A percentile compares a stretch with the other conserved stretches of the same genome.
Evolutionary conservation across 2,329 filamentous ascomycete genomes (phyloP).

Genomic region (Macrophomina tecta): DNA sequence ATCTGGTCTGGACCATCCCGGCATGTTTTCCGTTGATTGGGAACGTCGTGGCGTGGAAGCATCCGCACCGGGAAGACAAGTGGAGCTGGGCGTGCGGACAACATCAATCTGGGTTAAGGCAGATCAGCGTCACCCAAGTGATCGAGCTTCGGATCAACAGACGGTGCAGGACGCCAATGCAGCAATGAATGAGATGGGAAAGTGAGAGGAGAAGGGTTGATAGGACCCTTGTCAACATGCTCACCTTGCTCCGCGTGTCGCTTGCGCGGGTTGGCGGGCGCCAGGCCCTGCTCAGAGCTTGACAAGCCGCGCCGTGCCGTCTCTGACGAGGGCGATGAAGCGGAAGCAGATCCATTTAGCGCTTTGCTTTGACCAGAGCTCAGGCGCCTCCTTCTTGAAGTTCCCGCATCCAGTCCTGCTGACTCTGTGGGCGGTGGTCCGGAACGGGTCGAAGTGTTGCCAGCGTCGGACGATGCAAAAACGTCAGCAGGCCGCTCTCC

Average conservation of each 20-base stretch:
- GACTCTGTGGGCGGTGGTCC: background rate
- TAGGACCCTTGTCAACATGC: constrained; percentile 18
- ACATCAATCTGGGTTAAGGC: constrained; percentile 21
- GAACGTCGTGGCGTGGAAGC: background rate
- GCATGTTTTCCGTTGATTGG: constrained; percentile 9
- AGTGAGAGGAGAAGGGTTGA: constrained; percentile 9
- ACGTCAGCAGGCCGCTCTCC: constrained; percentile 27
- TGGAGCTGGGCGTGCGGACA: constrained; percentile 18
- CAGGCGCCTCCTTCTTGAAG: constrained; percentile 21
- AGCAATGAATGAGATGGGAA: constrained; percentile 15
- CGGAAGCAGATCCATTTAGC: constrained; percentile 10
- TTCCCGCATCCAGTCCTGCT: background rate
- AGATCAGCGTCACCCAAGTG: constrained; percentile 21
- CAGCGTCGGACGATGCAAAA: constrained; percentile 11
- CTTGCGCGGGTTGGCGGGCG: constrained; percentile 21
- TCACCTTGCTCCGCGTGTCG: constrained; percentile 19
- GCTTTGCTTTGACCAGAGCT: constrained; percentile 17
- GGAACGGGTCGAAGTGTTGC: background rate
- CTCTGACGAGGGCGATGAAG: constrained; percentile 7
- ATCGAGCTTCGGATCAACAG: constrained; percentile 18
- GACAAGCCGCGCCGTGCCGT: constrained; percentile 16
- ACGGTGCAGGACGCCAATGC: constrained; percentile 24
- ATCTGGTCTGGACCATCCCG: constrained; percentile 18
- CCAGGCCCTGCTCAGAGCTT: constrained; percentile 15
- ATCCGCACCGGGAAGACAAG: constrained; percentile 6